These are phyloP conservation scores for Wickerhamomyces mucosus DNA, from an alignment of 805 yeast genomes.

Conservation along the genomic window DNA sequence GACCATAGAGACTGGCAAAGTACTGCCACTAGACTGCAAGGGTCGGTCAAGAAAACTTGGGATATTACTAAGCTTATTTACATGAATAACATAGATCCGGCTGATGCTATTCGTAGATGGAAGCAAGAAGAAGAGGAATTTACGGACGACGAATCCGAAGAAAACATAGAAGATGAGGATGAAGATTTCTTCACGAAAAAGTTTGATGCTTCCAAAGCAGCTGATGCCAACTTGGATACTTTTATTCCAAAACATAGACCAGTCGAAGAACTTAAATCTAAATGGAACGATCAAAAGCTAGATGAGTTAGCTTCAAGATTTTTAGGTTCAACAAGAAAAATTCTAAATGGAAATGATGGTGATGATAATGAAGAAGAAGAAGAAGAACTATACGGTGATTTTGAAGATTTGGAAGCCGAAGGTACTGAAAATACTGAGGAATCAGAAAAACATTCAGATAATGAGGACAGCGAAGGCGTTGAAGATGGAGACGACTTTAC, in stretches of 20 bases:
- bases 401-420: slow-evolving; percentile 40
- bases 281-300: slow-evolving; percentile 38
- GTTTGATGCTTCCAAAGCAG: slow-evolving; percentile 24
- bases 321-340: slow-evolving; percentile 42
- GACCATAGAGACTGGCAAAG: slow-evolving; percentile 29
- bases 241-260: slow-evolving; percentile 28
- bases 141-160: slow-evolving; percentile 32
- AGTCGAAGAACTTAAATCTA: slow-evolving; percentile 33
- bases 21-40: slow-evolving; percentile 54
- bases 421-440: slow-evolving; percentile 11
- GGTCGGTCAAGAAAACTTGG: slow-evolving; percentile 51
- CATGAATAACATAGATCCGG: slow-evolving; percentile 66
- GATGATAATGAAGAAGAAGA: slow-evolving; percentile 33
- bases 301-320: slow-evolving; percentile 36
- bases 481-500: slow-evolving; percentile 38
- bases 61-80: slow-evolving; percentile 76
- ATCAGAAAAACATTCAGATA: slow-evolving; percentile 23
- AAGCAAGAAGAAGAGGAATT: slow-evolving; percentile 39
- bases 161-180: slow-evolving; percentile 25
- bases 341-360: slow-evolving; percentile 22
- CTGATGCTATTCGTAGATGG: slow-evolving; percentile 68
- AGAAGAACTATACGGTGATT: slow-evolving; percentile 46
- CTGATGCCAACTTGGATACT: slow-evolving; percentile 24
- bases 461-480: slow-evolving; percentile 5
- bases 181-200: slow-evolving; percentile 52